Conservation (phyloP, 805 yeast genomes). For the Lipomyces starkeyi region DNA sequence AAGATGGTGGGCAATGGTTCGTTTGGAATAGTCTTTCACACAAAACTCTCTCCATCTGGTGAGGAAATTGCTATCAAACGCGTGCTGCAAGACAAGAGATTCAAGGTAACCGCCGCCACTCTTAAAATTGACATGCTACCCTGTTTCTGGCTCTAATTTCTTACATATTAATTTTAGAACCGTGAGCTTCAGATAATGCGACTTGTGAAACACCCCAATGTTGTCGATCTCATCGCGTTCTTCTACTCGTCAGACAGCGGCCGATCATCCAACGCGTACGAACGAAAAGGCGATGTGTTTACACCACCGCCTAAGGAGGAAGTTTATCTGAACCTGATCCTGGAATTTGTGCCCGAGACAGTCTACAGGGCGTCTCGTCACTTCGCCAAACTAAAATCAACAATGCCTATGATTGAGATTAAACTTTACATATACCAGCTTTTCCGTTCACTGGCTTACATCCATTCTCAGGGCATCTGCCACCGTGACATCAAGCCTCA, state of each 20-base stretch:
- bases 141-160: slow-evolving; percentile 44
- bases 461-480: slow-evolving; percentile 73
- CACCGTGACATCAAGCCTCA: slow-evolving; percentile 95
- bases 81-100: slow-evolving; percentile 94
- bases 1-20: slow-evolving; percentile 98
- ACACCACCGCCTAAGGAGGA: slow-evolving; percentile 65
- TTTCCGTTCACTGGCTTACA: slow-evolving; percentile 76
- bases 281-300: slow-evolving; percentile 41
- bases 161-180: slow-evolving; percentile 56
- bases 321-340: slow-evolving; percentile 82
- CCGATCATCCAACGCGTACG: slow-evolving; percentile 21
- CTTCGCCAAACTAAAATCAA: slow-evolving; percentile 57
- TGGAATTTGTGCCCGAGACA: slow-evolving; percentile 96
- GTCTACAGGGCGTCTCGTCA: slow-evolving; percentile 88
- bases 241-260: slow-evolving; percentile 64
- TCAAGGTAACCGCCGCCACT: slow-evolving; percentile 62
- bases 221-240: slow-evolving; percentile 85
- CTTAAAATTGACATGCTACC: neutral
- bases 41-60: slow-evolving; percentile 72
- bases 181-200: slow-evolving; percentile 97
- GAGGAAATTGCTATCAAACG: slow-evolving; percentile 91
- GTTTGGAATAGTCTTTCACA: slow-evolving; percentile 97
- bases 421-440: slow-evolving; percentile 86
- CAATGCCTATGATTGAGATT: slow-evolving; percentile 89
- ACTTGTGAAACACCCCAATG: slow-evolving; percentile 79